These are phyloP conservation scores for Colletotrichum godetiae DNA, from an alignment of 2,329 filamentous ascomycete species.

Conservation along the genomic window DNA sequence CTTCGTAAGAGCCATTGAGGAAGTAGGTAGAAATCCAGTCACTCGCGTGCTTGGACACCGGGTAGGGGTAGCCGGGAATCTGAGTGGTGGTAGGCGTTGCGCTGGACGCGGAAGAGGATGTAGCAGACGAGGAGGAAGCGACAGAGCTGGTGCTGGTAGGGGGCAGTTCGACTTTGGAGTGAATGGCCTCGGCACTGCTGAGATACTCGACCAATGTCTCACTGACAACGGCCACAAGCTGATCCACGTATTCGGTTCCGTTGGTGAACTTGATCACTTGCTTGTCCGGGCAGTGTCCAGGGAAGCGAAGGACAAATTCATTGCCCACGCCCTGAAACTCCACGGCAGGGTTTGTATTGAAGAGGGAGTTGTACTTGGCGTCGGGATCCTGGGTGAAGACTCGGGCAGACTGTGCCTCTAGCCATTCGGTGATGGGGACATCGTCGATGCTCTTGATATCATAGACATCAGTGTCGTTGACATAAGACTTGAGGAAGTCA, in stretches of 20 bases:
- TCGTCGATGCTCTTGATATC: constrained; percentile 37
- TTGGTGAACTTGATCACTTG: constrained; percentile 32
- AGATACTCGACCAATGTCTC: background rate
- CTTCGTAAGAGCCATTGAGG: constrained; percentile 42
- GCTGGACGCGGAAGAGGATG: background rate
- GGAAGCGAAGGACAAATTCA: background rate
- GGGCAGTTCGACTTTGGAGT: constrained; percentile 22
- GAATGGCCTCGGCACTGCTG: constrained; percentile 9
- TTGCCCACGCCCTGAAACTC: background rate
- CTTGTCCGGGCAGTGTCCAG: constrained; percentile 3
- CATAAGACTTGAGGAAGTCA: constrained; percentile 7
- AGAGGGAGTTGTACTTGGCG: constrained; percentile 37
- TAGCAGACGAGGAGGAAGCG: background rate
- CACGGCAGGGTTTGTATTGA: constrained; percentile 7
- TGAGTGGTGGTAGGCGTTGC: constrained; percentile 2
- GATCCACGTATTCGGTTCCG: constrained; percentile 6
- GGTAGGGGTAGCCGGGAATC: constrained; percentile 41
- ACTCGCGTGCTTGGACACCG: constrained; percentile 38
- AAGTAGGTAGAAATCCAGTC: constrained; percentile 43
- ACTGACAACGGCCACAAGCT: background rate
- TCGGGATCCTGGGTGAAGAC: constrained; percentile 37
- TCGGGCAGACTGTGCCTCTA: constrained; percentile 18
- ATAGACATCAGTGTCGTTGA: constrained; percentile 21
- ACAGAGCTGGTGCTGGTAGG: background rate
- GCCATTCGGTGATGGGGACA: constrained; percentile 16